Evolutionary conservation across 139 green algal genomes (phyloP).

Genomic region (Chlamydomonas incerta): DNA sequence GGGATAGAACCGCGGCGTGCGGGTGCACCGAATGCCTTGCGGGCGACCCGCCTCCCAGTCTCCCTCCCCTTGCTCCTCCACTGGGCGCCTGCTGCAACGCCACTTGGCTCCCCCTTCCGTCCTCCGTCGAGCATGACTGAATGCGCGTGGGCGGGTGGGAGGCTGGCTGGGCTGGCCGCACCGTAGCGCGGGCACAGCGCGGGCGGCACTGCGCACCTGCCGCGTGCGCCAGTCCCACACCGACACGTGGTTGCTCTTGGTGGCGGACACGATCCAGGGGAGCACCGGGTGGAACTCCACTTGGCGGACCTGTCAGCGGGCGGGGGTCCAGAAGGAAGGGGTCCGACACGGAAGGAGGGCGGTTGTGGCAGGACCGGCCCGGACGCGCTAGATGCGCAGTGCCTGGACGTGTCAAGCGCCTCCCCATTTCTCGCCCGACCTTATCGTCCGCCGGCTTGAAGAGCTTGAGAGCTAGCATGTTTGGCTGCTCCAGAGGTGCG

Average conservation of each 20-base stretch:
- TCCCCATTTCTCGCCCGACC: not conserved
- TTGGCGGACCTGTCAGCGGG: slow-evolving; percentile 60
- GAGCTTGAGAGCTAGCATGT: not conserved
- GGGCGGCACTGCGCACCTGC: slow-evolving; percentile 48
- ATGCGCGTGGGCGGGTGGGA: no score
- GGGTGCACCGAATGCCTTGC: no score
- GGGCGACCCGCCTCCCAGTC: no score
- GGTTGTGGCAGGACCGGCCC: not conserved
- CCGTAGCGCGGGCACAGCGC: no score
- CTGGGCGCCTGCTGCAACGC: no score
- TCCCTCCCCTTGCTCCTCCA: no score
- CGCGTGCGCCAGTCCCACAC: slow-evolving; percentile 67
- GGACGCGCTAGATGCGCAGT: not conserved
- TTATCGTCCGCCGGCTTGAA: not conserved
- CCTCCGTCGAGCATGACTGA: no score
- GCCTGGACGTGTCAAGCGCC: no score
- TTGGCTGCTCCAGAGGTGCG: no score
- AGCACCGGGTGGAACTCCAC: slow-evolving; percentile 66
- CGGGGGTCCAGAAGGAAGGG: not conserved
- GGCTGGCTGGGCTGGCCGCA: no score
- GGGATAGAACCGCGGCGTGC: no score
- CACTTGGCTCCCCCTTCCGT: no score
- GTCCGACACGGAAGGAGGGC: not conserved
- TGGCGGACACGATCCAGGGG: slow-evolving; percentile 59
- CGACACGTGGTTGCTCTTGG: slow-evolving; percentile 53